phyloP scores from a whole-genome alignment of 2,329 filamentous ascomycete species.

The Cladosporium sphaerospermum region DNA sequence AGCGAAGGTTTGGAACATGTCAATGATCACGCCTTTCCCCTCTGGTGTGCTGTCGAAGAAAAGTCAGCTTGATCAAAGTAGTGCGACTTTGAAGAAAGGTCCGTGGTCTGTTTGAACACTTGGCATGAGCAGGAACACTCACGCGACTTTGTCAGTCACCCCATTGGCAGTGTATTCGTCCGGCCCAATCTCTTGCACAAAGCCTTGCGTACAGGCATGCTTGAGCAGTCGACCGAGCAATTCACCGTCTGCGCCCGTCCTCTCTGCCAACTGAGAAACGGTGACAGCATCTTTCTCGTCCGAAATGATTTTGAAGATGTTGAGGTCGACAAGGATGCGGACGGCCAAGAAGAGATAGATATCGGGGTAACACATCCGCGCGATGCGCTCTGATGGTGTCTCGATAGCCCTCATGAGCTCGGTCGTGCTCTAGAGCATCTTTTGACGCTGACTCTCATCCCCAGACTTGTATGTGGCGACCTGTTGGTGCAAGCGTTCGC shows the following conservation, averaged over 20 bases:
- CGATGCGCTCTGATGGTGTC: constrained; percentile 1
- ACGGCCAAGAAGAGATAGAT: constrained; percentile 1
- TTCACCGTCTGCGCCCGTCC: not conserved
- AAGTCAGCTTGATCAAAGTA: not conserved
- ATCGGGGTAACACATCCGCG: constrained; percentile 5
- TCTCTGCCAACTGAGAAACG: not conserved
- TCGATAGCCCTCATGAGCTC: not conserved
- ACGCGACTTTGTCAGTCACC: constrained; percentile 3
- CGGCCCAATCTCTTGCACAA: not conserved
- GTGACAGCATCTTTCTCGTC: not conserved
- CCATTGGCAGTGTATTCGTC: constrained; percentile 6
- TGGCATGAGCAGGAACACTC: not conserved
- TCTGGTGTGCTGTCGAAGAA: not conserved
- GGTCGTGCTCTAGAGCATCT: not conserved
- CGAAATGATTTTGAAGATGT: not conserved
- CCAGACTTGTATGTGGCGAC: not conserved
- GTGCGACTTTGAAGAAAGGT: no score
- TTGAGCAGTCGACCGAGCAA: constrained; percentile 3
- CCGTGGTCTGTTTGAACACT: not conserved
- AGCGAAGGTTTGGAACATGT: constrained; percentile 3
- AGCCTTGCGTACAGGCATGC: constrained; percentile 5
- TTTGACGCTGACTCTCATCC: not conserved
- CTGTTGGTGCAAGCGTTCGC: not conserved
- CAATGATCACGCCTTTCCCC: not conserved
- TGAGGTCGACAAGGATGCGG: not conserved